Conservation (phyloP, 2,329 filamentous ascomycete species). For the Byssochlamys sp. region DNA sequence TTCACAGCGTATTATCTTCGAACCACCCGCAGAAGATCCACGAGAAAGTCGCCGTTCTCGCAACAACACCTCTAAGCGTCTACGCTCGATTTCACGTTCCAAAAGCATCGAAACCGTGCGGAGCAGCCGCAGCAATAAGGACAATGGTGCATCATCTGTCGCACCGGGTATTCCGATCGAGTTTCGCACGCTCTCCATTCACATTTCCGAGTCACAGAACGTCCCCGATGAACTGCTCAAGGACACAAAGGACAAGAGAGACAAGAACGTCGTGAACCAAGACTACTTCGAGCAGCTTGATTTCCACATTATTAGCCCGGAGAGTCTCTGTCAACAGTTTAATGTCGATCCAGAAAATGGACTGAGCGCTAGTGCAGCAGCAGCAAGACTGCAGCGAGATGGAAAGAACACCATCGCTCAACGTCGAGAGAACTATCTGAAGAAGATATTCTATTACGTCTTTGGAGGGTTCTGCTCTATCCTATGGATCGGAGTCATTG, state of each 20-base stretch:
- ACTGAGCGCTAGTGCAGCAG: constrained; percentile 50
- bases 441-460: constrained; percentile 58
- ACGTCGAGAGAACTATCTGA: constrained; percentile 52
- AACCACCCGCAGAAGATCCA: neutral
- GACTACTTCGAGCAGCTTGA: constrained; percentile 54
- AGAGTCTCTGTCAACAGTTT: constrained; percentile 52
- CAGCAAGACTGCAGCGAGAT: constrained; percentile 49
- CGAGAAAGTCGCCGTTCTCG: neutral
- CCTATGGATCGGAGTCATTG: constrained; percentile 57
- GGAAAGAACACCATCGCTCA: constrained; percentile 60
- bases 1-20: neutral
- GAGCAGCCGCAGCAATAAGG: constrained; percentile 5
- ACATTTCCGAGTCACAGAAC: constrained; percentile 30
- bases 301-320: constrained; percentile 53
- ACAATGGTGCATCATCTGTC: constrained; percentile 4
- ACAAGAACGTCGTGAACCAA: constrained; percentile 24
- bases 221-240: constrained; percentile 18
- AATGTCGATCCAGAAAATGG: constrained; percentile 50
- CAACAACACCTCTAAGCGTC: neutral
- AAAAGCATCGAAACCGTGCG: constrained; percentile 7
- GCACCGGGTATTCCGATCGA: constrained; percentile 22
- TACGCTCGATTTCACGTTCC: constrained; percentile 5
- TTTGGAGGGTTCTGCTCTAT: constrained; percentile 73
- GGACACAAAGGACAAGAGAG: constrained; percentile 2
- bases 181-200: constrained; percentile 30